A percentile compares a stretch with the other conserved stretches of the same genome.
phyloP scores from a whole-genome alignment of 2,329 filamentous ascomycete species.

The Fusarium citri region DNA sequence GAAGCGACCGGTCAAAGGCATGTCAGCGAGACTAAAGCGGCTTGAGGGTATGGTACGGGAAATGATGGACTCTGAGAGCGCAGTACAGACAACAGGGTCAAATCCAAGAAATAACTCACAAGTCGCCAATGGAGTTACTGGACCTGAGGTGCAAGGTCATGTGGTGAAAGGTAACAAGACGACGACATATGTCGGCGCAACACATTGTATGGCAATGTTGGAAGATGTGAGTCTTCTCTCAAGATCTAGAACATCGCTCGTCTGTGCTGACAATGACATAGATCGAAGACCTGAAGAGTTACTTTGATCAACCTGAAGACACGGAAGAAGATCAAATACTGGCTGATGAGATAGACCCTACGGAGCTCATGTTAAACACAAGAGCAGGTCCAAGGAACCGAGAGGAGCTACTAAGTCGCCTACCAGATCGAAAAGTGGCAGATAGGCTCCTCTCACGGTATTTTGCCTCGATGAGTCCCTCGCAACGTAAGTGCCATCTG shows the following conservation, averaged over 20 bases:
- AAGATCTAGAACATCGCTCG: neutral
- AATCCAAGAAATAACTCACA: neutral
- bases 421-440: slow-evolving; percentile 60
- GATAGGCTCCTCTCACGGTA: slow-evolving; percentile 65
- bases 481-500: slow-evolving; percentile 56
- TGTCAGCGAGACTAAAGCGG: slow-evolving; percentile 65
- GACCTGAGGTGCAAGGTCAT: slow-evolving; percentile 51
- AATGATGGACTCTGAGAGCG: slow-evolving; percentile 60
- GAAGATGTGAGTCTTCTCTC: slow-evolving; percentile 62
- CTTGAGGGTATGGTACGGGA: slow-evolving; percentile 69
- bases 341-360: slow-evolving; percentile 51
- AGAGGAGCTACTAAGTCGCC: slow-evolving; percentile 58
- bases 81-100: neutral
- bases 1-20: slow-evolving; percentile 58
- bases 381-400: slow-evolving; percentile 55
- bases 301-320: slow-evolving; percentile 63
- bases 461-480: slow-evolving; percentile 65
- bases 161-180: slow-evolving; percentile 58
- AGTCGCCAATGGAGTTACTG: slow-evolving; percentile 21
- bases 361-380: slow-evolving; percentile 59
- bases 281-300: slow-evolving; percentile 70
- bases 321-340: slow-evolving; percentile 50
- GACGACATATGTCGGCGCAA: slow-evolving; percentile 67
- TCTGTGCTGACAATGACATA: slow-evolving; percentile 45
- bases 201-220: slow-evolving; percentile 70